Base-by-base conservation (phyloP, 2,329 filamentous ascomycete genomes). In the Didymella keratinophila region DNA sequence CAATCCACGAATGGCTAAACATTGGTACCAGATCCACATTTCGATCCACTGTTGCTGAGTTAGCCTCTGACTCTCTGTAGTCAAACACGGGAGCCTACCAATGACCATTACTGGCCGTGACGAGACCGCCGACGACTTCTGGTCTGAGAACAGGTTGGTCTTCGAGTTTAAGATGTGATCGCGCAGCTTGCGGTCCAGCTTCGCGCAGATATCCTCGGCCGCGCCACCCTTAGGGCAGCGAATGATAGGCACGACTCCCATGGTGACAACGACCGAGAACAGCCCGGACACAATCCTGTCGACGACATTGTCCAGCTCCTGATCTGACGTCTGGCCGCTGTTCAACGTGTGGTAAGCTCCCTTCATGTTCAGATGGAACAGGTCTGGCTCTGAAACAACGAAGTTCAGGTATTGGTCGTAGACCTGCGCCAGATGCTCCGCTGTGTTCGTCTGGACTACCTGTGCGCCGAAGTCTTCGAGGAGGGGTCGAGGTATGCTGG, bases 381-480 rank as follows among this genome's bases (percentile, higher is more conserved):
- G 83, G 75, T 98, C 94, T 5, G 94, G 93, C 76, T 99, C 95
- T 32, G 91, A 91, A 41, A 98, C 94, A 63, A 98, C 91, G 72
- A 98, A 99, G 78, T 99, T 98, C 52, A 99, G 83, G 73, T 98
- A 98, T 75, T 99, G 95, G 75, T 99, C 95, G 70, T 89, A 99
- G 7, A 99, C 86, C 71, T 97, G 93, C 2, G 93, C 89, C 62
- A 99, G 93, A 70, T 91, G 88, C 68, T 98, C 94, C 5, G 94
- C 88, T 0, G 93, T 97, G 25, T 89, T 91, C 12, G 92, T 88
- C 28, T 90, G 81, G 6, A 92, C 93, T 11, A 94, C 96, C 74
- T 97, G 89, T 16, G 91, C 84, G 4, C 93, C 95, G 75, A 99
- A 98, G 61, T 98, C 94, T 81, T 99, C 95, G 49, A 99, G 86